Evolutionary conservation across 306 rosid species (phyloP).

Genomic region (Spatholobus suberectus): DNA sequence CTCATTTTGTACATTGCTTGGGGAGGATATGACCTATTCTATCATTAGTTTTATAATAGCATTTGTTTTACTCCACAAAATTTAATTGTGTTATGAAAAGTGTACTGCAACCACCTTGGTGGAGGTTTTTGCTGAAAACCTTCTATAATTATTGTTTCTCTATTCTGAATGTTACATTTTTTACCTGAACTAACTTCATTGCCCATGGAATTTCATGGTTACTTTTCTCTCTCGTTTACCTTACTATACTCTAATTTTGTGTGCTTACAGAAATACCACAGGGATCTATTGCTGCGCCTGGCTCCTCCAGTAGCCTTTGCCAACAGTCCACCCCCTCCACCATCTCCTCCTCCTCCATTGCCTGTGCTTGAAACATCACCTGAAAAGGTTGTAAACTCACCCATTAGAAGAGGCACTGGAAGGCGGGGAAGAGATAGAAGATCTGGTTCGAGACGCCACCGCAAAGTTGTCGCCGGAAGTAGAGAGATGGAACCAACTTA

Average conservation of each 20-base stretch:
- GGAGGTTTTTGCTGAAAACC: neutral
- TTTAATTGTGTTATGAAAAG: neutral
- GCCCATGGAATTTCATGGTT: constrained; percentile 3
- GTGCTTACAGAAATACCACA: constrained; percentile 79
- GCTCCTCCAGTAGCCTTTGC: constrained; percentile 49
- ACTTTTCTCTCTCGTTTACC: constrained; percentile 18
- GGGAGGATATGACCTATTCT: neutral
- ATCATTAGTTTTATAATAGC: neutral
- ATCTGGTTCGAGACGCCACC: constrained; percentile 69
- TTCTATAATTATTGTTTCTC: neutral
- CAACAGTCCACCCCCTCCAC: constrained; percentile 47
- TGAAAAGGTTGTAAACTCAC: constrained; percentile 35
- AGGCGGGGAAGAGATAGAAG: constrained; percentile 67
- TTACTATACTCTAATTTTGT: neutral
- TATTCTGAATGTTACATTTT: neutral
- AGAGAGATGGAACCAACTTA: constrained; percentile 52
- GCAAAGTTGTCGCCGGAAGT: constrained; percentile 71
- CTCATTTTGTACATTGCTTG: neutral
- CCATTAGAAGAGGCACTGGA: constrained; percentile 51
- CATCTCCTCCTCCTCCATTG: constrained; percentile 42
- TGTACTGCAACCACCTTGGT: neutral
- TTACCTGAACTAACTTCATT: neutral
- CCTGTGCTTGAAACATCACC: constrained; percentile 36
- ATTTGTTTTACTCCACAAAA: neutral
- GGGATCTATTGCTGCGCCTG: constrained; percentile 54